A percentile compares a stretch with the other conserved stretches of the same genome.
Evolutionary conservation across 805 yeast genomes (phyloP).

Genomic region (Priceomyces castillae): DNA sequence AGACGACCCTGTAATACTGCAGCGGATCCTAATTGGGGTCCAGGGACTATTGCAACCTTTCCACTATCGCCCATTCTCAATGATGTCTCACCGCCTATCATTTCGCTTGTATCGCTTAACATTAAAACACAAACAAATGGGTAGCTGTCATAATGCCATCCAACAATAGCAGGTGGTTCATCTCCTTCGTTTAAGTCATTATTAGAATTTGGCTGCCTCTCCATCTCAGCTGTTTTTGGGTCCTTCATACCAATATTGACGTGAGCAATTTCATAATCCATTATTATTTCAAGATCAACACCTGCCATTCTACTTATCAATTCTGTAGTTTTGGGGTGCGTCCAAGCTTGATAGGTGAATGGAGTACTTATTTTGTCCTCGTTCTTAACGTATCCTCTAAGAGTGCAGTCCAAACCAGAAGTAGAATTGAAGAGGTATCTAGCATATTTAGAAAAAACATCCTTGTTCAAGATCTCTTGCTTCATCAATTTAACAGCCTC

Average conservation of each 20-base stretch:
- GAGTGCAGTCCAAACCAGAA: constrained; percentile 47
- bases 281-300: constrained; percentile 50
- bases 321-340: constrained; percentile 54
- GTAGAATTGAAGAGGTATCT: constrained; percentile 42
- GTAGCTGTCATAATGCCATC: constrained; percentile 64
- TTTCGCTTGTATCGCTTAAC: constrained; percentile 55
- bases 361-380: constrained; percentile 37
- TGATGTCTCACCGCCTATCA: constrained; percentile 63
- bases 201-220: constrained; percentile 13
- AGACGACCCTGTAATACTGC: constrained; percentile 39
- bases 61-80: constrained; percentile 43
- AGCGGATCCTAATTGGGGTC: constrained; percentile 36
- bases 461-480: constrained; percentile 49
- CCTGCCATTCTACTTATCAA: constrained; percentile 59
- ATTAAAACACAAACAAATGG: constrained; percentile 65
- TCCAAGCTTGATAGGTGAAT: constrained; percentile 56
- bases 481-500: constrained; percentile 60
- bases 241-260: constrained; percentile 49
- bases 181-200: constrained; percentile 10
- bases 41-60: constrained; percentile 20
- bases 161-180: constrained; percentile 51
- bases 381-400: constrained; percentile 50
- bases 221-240: constrained; percentile 28
- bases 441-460: constrained; percentile 44
- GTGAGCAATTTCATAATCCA: constrained; percentile 59